phyloP scores from a whole-genome alignment of 305 asterid genomes.

The Fraxinus floribunda region DNA sequence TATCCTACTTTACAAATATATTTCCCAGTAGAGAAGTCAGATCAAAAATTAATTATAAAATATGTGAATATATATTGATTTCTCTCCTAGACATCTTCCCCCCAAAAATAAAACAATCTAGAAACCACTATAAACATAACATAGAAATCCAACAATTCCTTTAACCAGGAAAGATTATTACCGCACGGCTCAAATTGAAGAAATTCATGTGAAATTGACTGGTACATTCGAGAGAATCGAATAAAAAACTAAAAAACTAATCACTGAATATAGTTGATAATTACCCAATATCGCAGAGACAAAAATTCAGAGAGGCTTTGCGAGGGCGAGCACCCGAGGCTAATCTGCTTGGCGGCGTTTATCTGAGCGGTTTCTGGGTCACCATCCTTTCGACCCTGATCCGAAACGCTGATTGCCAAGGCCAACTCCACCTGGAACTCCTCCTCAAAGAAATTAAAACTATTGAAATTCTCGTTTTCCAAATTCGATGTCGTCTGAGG shows the following conservation, averaged over 20 bases:
- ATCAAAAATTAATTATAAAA: conserved; percentile 1
- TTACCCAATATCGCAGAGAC: conserved; percentile 85
- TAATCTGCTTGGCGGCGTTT: conserved; percentile 78
- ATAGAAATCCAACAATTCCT: conserved; percentile 18
- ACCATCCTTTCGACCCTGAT: conserved; percentile 52
- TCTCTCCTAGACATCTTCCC: conserved; percentile 16
- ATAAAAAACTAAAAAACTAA: conserved; percentile 4
- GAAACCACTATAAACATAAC: conserved; percentile 3
- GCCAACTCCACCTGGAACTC: conserved; percentile 58
- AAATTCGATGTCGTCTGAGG: conserved; percentile 9
- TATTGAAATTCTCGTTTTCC: conserved; percentile 20
- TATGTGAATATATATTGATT: background rate
- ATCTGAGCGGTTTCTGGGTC: conserved; percentile 86
- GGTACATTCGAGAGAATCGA: background rate
- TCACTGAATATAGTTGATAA: conserved; percentile 2
- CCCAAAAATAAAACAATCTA: conserved; percentile 15
- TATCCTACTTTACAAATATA: background rate
- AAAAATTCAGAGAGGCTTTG: conserved; percentile 59
- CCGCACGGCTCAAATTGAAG: background rate
- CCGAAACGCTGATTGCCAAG: conserved; percentile 54
- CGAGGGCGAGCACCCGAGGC: conserved; percentile 73
- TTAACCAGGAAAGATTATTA: background rate
- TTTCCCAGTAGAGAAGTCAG: background rate
- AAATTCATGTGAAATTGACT: background rate
- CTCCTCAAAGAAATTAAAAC: conserved; percentile 66